Evolutionary conservation across 768 basidiomycete species (phyloP).

Genomic region (Cystofilobasidium capitatum): DNA sequence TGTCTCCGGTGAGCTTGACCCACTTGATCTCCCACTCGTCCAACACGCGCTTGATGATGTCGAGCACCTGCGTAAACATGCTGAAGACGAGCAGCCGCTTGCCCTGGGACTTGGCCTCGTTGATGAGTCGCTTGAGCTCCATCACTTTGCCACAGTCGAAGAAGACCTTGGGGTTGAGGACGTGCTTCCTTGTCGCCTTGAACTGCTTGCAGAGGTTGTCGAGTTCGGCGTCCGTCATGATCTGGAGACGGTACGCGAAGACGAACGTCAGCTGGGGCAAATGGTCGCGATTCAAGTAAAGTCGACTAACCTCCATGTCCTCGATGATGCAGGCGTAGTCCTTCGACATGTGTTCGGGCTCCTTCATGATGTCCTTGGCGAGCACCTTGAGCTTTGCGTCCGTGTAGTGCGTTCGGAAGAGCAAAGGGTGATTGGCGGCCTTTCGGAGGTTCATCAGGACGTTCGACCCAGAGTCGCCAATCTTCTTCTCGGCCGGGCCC

Average conservation of each 20-base stretch:
- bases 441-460: conserved; percentile 97
- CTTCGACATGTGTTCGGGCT: conserved; percentile 83
- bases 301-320: conserved; percentile 59
- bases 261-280: neutral
- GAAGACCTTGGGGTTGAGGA: conserved; percentile 14
- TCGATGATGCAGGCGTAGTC: conserved; percentile 76
- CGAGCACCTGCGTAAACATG: conserved; percentile 93
- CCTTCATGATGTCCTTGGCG: conserved; percentile 73
- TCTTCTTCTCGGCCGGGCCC: conserved; percentile 30
- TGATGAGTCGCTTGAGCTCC: conserved; percentile 60
- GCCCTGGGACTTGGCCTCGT: conserved; percentile 54
- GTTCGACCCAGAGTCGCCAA: conserved; percentile 68
- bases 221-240: conserved; percentile 96
- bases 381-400: conserved; percentile 65
- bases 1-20: conserved; percentile 80
- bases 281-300: neutral
- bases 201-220: conserved; percentile 76
- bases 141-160: conserved; percentile 67
- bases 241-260: conserved; percentile 38
- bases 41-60: conserved; percentile 78
- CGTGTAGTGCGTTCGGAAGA: conserved; percentile 77
- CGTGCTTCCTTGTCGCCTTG: conserved; percentile 46
- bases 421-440: conserved; percentile 90
- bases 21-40: conserved; percentile 62
- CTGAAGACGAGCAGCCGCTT: conserved; percentile 89